phyloP scores from a whole-genome alignment of 345 rosid species.

The Hevea brasiliensis region DNA sequence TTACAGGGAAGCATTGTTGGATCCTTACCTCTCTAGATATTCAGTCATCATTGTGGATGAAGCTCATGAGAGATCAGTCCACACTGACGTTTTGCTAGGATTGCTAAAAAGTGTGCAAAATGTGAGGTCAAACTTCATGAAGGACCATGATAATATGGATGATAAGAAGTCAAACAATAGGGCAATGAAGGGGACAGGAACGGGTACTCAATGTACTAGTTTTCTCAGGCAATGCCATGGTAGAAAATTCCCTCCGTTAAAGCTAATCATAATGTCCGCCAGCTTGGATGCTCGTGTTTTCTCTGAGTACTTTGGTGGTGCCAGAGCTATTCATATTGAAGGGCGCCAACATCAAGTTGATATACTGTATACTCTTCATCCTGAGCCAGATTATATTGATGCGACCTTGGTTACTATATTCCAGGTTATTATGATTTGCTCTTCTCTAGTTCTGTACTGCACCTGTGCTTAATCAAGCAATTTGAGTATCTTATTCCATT shows the following conservation, averaged over 20 bases:
- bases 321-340: conserved; percentile 79
- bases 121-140: conserved; percentile 50
- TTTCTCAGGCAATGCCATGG: conserved; percentile 48
- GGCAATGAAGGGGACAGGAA: conserved; percentile 31
- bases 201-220: conserved; percentile 28
- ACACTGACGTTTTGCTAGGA: conserved; percentile 86
- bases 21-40: conserved; percentile 79
- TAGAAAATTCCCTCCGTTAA: conserved; percentile 56
- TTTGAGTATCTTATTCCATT: not conserved
- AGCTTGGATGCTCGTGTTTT: conserved; percentile 89
- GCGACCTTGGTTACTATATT: conserved; percentile 72
- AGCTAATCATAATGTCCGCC: conserved; percentile 94
- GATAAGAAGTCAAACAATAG: conserved; percentile 33
- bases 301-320: conserved; percentile 80
- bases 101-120: conserved; percentile 73
- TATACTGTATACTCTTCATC: conserved; percentile 60
- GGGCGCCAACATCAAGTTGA: conserved; percentile 88
- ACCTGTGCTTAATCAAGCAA: not conserved
- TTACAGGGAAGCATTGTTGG: conserved; percentile 85
- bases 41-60: conserved; percentile 84
- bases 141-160: conserved; percentile 23
- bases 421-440: conserved; percentile 57
- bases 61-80: conserved; percentile 95
- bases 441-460: not conserved
- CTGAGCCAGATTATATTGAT: conserved; percentile 74